These are phyloP conservation scores for Juglanconis juglandina DNA, from an alignment of 2,329 filamentous ascomycete genomes.

Conservation along the genomic window DNA sequence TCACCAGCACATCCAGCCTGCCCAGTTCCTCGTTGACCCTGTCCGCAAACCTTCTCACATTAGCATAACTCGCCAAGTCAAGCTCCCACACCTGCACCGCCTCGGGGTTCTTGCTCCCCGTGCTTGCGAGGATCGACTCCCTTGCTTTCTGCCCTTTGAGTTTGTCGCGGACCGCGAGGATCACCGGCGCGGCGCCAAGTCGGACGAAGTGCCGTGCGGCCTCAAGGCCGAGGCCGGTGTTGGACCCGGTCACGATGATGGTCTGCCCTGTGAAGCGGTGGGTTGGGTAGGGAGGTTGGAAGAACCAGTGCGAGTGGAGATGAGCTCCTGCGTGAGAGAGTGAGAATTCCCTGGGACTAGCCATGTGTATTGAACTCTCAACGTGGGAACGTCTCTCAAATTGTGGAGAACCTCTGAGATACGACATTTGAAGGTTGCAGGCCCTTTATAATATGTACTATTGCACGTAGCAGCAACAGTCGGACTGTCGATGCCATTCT, in stretches of 20 bases:
- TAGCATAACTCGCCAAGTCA: constrained; percentile 38
- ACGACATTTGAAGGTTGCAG: too few species aligned
- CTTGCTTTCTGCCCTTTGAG: constrained; percentile 27
- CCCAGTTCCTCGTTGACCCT: constrained; percentile 30
- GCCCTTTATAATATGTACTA: too few species aligned
- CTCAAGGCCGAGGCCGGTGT: constrained; percentile 38
- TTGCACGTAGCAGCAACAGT: too few species aligned
- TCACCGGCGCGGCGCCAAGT: constrained; percentile 31
- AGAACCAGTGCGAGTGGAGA: not conserved
- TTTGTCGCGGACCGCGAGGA: constrained; percentile 35
- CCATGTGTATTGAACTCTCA: too few species aligned
- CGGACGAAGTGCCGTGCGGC: constrained; percentile 33
- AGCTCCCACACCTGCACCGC: constrained; percentile 37
- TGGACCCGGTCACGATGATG: constrained; percentile 38
- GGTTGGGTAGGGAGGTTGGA: not conserved
- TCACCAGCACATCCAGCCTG: constrained; percentile 41
- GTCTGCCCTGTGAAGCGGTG: constrained; percentile 21
- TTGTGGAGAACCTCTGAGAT: too few species aligned
- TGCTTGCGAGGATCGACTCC: constrained; percentile 18
- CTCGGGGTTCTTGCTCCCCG: not conserved
- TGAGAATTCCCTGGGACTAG: too few species aligned
- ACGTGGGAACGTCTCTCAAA: too few species aligned
- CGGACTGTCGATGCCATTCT: too few species aligned
- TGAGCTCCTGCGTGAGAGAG: too few species aligned
- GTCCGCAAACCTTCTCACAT: constrained; percentile 36